These are phyloP conservation scores for Xenosphaeropsis pyriputrescens DNA, from an alignment of 2,329 filamentous ascomycete species.

Conservation along the genomic window DNA sequence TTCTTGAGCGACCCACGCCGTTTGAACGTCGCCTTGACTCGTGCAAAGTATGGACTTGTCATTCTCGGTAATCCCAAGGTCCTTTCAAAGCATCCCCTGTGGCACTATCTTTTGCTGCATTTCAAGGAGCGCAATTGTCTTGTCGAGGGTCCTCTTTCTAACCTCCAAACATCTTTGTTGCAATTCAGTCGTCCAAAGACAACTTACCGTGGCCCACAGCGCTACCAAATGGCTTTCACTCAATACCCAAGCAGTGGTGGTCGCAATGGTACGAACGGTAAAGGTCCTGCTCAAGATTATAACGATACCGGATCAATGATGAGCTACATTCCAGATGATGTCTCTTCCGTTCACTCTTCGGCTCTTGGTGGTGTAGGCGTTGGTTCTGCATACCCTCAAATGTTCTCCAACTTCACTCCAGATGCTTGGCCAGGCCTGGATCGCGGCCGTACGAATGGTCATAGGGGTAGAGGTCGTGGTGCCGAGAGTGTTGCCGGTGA, in stretches of 20 bases:
- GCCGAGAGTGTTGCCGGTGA: conserved; percentile 78
- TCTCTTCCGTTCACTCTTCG: conserved; percentile 89
- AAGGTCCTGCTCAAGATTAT: conserved; percentile 14
- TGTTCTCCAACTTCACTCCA: conserved; percentile 84
- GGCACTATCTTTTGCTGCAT: conserved; percentile 88
- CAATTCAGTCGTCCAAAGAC: conserved; percentile 93
- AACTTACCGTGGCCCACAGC: conserved; percentile 76
- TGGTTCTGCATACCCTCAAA: conserved; percentile 69
- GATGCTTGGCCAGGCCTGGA: conserved; percentile 80
- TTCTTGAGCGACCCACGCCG: conserved; percentile 96
- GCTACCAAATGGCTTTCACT: conserved; percentile 64
- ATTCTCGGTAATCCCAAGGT: conserved; percentile 98
- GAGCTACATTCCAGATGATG: conserved; percentile 93
- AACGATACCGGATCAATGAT: conserved; percentile 73
- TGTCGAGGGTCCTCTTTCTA: conserved; percentile 87
- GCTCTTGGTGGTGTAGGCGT: conserved; percentile 76
- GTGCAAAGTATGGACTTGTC: conserved; percentile 91
- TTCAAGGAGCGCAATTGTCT: conserved; percentile 96
- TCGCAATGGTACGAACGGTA: conserved; percentile 15
- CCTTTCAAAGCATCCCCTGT: conserved; percentile 90
- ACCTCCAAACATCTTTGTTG: conserved; percentile 86
- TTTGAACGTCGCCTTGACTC: conserved; percentile 91
- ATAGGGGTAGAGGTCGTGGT: conserved; percentile 50
- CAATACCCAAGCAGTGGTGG: conserved; percentile 18
- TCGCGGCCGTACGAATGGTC: conserved; percentile 46